These are phyloP conservation scores for Pelargonium myrrhifolium DNA, from an alignment of 441 rosid species.

Conservation along the genomic window DNA sequence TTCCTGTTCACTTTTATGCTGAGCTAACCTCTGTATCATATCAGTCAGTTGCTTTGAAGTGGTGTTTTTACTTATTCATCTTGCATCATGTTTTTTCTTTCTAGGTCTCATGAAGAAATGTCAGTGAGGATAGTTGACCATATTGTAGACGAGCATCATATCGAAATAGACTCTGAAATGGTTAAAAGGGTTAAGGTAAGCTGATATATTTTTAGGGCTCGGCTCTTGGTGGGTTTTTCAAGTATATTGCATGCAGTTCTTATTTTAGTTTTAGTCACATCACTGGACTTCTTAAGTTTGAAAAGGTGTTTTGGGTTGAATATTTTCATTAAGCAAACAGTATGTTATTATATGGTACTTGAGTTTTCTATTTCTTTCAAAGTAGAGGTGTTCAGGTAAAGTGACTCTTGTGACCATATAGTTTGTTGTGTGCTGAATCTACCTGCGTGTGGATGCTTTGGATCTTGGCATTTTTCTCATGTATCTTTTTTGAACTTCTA, in stretches of 20 bases:
- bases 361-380: neutral
- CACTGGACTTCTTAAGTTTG: neutral
- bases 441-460: neutral
- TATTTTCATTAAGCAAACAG: neutral
- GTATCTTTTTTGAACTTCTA: neutral
- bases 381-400: too few species aligned
- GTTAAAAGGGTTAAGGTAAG: neutral
- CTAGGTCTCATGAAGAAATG: conserved; percentile 88
- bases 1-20: neutral
- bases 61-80: conserved; percentile 3
- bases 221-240: neutral
- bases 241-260: neutral
- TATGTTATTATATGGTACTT: neutral
- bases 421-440: neutral
- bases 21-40: too few species aligned
- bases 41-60: neutral
- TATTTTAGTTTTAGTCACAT: neutral
- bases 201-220: neutral
- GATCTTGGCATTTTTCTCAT: neutral
- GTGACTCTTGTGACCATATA: neutral
- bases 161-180: conserved; percentile 59
- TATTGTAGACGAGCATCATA: conserved; percentile 73
- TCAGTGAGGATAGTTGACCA: conserved; percentile 63
- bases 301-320: neutral
- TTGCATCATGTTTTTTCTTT: conserved; percentile 10